These are phyloP conservation scores for Candida cerambycidarum DNA, from an alignment of 805 yeast species.

Conservation along the genomic window DNA sequence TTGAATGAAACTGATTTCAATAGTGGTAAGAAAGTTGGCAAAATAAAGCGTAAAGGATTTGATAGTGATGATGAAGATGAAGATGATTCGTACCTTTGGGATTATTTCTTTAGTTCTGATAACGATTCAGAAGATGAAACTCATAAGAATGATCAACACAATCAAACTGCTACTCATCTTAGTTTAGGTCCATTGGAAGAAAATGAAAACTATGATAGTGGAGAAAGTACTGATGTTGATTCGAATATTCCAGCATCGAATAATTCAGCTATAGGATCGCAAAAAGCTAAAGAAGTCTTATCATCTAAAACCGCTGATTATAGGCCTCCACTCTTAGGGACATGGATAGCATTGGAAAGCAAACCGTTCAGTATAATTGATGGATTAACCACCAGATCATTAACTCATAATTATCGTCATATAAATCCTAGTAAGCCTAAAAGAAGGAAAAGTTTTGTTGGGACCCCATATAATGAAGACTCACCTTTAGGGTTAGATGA, in stretches of 20 bases:
- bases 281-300: constrained; percentile 90
- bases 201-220: constrained; percentile 53
- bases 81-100: constrained; percentile 73
- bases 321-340: constrained; percentile 88
- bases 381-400: constrained; percentile 85
- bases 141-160: too few relatives aligned
- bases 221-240: constrained; percentile 95
- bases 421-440: background rate
- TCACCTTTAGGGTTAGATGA: constrained; percentile 65
- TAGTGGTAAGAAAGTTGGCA: constrained; percentile 8
- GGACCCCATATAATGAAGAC: constrained; percentile 25
- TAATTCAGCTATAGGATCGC: constrained; percentile 56
- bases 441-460: constrained; percentile 21
- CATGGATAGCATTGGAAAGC: constrained; percentile 78
- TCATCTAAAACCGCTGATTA: constrained; percentile 82
- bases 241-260: constrained; percentile 70
- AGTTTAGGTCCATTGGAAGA: constrained; percentile 22
- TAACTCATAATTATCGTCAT: constrained; percentile 23
- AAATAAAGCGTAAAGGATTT: constrained; percentile 10
- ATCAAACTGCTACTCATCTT: background rate
- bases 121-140: constrained; percentile 24
- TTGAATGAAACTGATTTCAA: constrained; percentile 19
- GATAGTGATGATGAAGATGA: constrained; percentile 58
- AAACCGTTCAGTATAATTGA: constrained; percentile 94
- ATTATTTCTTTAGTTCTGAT: constrained; percentile 61